Conservation (phyloP, 176 grass and related monocot species). For the Paspalum vaginatum region DNA sequence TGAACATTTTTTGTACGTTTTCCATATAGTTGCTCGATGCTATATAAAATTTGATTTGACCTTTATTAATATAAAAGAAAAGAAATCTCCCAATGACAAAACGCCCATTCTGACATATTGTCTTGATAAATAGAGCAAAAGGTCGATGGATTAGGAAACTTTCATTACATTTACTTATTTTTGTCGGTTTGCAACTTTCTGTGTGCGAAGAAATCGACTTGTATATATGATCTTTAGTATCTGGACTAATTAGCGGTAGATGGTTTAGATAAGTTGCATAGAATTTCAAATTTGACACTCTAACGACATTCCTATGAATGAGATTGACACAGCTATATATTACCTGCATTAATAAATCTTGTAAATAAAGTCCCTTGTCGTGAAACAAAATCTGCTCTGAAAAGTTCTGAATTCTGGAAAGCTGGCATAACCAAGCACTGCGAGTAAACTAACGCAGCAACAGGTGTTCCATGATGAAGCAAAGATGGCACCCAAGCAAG, state of each 20-base stretch:
- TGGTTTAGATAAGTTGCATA: background rate
- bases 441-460: constrained; percentile 2
- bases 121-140: background rate
- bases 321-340: background rate
- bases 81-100: background rate
- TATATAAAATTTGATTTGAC: background rate
- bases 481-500: constrained; percentile 35
- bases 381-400: background rate
- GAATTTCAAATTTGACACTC: background rate
- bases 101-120: background rate
- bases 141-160: background rate
- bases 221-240: background rate
- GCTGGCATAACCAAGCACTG: constrained; percentile 1
- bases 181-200: background rate
- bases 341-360: background rate
- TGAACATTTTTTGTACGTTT: background rate
- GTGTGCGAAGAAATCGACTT: background rate
- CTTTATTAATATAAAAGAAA: constrained; percentile 1
- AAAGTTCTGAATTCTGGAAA: constrained; percentile 30
- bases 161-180: constrained; percentile 14
- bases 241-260: background rate
- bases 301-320: background rate
- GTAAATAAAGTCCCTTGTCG: background rate
- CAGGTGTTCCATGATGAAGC: background rate
- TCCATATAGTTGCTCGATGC: background rate